Conservation (phyloP, 2,329 filamentous ascomycete species). For the Scedosporium minutisporum region DNA sequence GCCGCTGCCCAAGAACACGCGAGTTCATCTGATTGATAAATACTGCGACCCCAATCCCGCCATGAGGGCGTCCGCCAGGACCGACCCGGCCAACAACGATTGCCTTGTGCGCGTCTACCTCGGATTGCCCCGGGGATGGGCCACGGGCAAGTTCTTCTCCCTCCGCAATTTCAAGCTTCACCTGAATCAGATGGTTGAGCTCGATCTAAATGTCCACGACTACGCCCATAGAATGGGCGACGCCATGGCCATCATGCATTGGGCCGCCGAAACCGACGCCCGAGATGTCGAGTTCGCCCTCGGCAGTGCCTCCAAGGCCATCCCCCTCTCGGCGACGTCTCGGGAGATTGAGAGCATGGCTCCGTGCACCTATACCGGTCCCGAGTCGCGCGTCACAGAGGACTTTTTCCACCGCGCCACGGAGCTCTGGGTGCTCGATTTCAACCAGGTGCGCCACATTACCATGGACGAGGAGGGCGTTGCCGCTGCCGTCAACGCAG, state of each 20-base stretch:
- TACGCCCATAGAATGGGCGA: constrained; percentile 16
- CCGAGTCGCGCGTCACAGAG: background rate
- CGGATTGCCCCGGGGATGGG: constrained; percentile 6
- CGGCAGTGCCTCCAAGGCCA: constrained; percentile 11
- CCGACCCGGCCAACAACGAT: constrained; percentile 11
- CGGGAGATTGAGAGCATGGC: background rate
- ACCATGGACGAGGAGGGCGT: constrained; percentile 14
- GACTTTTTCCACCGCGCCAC: constrained; percentile 10
- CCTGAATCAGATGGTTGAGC: constrained; percentile 18
- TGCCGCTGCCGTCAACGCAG: constrained; percentile 12
- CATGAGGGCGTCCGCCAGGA: constrained; percentile 2
- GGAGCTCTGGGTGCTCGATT: constrained; percentile 21
- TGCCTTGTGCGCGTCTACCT: constrained; percentile 15
- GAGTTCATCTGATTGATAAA: constrained; percentile 12
- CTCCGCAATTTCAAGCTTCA: constrained; percentile 22
- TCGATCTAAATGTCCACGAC: constrained; percentile 13
- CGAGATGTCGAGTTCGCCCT: constrained; percentile 23
- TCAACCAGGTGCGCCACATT: constrained; percentile 18
- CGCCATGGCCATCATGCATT: constrained; percentile 22
- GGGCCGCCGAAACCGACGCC: constrained; percentile 18
- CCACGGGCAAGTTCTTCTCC: constrained; percentile 13
- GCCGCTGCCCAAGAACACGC: constrained; percentile 14
- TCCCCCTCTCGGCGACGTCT: background rate
- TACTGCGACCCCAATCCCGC: constrained; percentile 10
- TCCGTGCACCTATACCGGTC: background rate